phyloP scores from a whole-genome alignment of 176 grass and related monocot species.

The Eleusine coracana region DNA sequence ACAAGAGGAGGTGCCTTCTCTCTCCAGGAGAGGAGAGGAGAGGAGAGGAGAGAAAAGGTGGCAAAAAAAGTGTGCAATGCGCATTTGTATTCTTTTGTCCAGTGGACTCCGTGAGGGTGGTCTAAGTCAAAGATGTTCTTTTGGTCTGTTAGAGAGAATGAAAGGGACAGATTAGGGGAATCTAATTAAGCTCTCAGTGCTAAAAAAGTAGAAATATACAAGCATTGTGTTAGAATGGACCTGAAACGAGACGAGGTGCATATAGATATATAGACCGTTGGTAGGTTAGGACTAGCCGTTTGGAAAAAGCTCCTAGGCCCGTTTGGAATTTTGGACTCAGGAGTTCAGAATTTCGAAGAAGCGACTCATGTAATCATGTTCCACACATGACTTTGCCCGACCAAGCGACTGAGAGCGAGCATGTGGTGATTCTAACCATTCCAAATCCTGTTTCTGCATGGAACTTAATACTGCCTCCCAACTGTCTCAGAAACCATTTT shows the following conservation, averaged over 20 bases:
- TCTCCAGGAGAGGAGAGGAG: constrained; percentile 1
- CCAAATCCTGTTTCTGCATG: neutral
- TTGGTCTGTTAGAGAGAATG: constrained; percentile 11
- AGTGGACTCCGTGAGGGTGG: constrained; percentile 55
- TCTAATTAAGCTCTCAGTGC: neutral
- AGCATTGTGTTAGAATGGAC: neutral
- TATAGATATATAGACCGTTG: neutral
- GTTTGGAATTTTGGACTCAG: neutral
- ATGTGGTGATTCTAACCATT: neutral
- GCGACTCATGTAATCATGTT: neutral
- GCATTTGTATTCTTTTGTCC: constrained; percentile 58
- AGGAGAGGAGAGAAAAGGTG: neutral
- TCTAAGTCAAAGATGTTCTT: constrained; percentile 28
- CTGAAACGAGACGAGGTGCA: neutral
- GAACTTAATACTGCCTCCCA: no score
- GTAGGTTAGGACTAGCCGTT: no score
- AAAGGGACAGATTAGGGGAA: neutral
- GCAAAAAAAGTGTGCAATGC: constrained; percentile 38
- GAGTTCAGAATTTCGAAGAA: neutral
- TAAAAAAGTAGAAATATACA: neutral
- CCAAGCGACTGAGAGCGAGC: neutral
- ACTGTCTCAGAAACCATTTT: neutral
- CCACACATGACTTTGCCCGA: neutral
- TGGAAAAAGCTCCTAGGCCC: neutral
- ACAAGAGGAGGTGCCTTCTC: constrained; percentile 5